Percentiles rank a stretch among this genome's conserved stretches.
These are phyloP conservation scores for Rhizopus delemar DNA, from an alignment of 371 early-diverging fungal species.

Conservation along the genomic window DNA sequence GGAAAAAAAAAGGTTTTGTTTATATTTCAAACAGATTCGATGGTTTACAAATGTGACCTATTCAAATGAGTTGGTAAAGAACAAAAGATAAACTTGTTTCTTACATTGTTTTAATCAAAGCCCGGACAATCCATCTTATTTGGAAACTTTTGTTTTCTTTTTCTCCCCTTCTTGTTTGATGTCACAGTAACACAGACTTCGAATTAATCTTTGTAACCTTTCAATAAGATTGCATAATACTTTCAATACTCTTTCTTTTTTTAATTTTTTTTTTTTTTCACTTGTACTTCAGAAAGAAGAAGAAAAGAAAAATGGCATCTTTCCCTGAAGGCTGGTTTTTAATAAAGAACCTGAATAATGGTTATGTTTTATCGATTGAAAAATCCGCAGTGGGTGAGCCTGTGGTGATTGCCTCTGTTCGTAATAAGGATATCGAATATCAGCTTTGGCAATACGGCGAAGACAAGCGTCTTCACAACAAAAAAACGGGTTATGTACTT, in stretches of 20 bases:
- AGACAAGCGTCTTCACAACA: conserved; percentile 55
- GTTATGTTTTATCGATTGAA: conserved; percentile 48
- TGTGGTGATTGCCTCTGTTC: conserved; percentile 35
- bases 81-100: no score
- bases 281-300: neutral
- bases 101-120: no score
- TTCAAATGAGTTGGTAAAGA: no score
- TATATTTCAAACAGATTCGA: no score
- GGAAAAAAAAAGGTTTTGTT: no score
- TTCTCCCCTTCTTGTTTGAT: no score
- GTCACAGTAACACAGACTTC: no score
- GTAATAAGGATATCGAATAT: conserved; percentile 33
- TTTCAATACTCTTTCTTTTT: neutral
- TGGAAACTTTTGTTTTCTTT: no score
- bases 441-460: conserved; percentile 62
- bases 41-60: no score
- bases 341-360: conserved; percentile 54
- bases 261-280: conserved; percentile 6
- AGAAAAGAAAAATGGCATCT: conserved; percentile 21
- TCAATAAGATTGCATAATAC: neutral
- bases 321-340: conserved; percentile 63
- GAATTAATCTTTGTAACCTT: neutral
- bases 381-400: conserved; percentile 34
- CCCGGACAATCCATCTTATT: no score
- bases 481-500: conserved; percentile 54